A percentile compares a stretch with the other conserved stretches of the same genome.
Conservation (phyloP, 805 yeast species). For the Teunomyces kruisii region DNA sequence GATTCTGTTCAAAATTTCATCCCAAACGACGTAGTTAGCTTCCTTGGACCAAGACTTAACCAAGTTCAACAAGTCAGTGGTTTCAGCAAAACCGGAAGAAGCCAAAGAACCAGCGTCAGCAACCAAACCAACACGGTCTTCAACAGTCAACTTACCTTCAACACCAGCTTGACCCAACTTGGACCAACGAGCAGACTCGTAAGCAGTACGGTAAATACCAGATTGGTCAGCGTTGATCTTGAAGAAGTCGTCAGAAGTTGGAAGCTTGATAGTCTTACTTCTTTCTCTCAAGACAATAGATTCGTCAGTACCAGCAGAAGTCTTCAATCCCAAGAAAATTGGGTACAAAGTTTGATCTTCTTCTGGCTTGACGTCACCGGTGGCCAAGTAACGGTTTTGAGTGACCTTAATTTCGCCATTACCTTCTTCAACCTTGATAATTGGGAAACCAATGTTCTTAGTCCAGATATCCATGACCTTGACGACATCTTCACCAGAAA, state of each 20-base stretch:
- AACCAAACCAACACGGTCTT: constrained; percentile 76
- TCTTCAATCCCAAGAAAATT: constrained; percentile 65
- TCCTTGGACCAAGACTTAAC: constrained; percentile 62
- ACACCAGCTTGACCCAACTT: constrained; percentile 64
- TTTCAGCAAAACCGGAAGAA: constrained; percentile 65
- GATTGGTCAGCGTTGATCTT: constrained; percentile 73
- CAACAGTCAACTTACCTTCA: constrained; percentile 60
- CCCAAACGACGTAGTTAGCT: constrained; percentile 67
- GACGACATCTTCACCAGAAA: constrained; percentile 70
- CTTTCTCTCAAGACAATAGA: constrained; percentile 51
- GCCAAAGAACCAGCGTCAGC: constrained; percentile 78
- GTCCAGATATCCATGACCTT: constrained; percentile 81
- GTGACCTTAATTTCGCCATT: constrained; percentile 52
- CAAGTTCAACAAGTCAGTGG: constrained; percentile 59
- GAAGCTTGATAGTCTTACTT: constrained; percentile 41
- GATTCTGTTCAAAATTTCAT: constrained; percentile 52
- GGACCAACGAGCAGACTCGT: constrained; percentile 65
- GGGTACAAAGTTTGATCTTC: constrained; percentile 72
- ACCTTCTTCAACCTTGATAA: constrained; percentile 60
- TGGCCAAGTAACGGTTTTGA: constrained; percentile 72
- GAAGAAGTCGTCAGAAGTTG: constrained; percentile 48
- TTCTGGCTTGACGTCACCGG: constrained; percentile 74
- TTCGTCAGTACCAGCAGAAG: constrained; percentile 59
- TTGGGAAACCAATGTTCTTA: constrained; percentile 74
- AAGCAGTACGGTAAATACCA: constrained; percentile 75